Percentiles rank a stretch among this genome's conserved stretches.
Conservation (phyloP, 108 stramenopile genomes). For the Pseudonitzschia delicatissima region DNA sequence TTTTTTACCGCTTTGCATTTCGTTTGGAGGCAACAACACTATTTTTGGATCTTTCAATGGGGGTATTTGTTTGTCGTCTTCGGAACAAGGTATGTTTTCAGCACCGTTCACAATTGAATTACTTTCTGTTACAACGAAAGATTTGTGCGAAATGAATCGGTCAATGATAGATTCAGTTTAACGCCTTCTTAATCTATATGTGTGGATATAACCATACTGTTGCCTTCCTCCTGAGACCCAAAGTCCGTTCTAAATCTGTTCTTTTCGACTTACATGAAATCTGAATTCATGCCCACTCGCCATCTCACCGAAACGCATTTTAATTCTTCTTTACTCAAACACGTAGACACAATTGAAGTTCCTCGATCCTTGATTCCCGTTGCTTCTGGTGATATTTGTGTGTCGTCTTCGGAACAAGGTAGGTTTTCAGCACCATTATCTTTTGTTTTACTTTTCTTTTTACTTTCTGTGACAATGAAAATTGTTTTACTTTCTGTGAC, state of each 20-base stretch:
- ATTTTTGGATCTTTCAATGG: constrained; percentile 73
- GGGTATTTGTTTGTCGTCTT: constrained; percentile 28
- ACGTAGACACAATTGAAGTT: constrained; percentile 23
- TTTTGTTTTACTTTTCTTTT: too few relatives aligned
- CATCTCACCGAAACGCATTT: not conserved
- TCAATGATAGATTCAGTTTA: constrained; percentile 55
- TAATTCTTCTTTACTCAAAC: not conserved
- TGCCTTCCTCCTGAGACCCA: constrained; percentile 58
- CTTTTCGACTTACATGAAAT: not conserved
- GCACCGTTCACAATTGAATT: not conserved
- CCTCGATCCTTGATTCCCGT: constrained; percentile 21
- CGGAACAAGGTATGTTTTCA: constrained; percentile 9
- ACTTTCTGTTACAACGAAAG: not conserved
- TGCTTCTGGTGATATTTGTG: constrained; percentile 44
- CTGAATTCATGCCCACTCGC: too few relatives aligned
- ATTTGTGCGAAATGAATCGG: not conserved
- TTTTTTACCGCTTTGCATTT: constrained; percentile 28
- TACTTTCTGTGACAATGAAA: constrained; percentile 1
- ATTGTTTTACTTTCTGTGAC: constrained; percentile 5
- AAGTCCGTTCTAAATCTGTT: not conserved
- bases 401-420: constrained; percentile 2
- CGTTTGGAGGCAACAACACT: constrained; percentile 16
- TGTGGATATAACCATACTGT: constrained; percentile 45
- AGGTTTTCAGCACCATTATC: not conserved
- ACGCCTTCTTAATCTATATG: constrained; percentile 41